Percentiles rank a stretch among this genome's conserved stretches.
phyloP scores from a whole-genome alignment of 352 stramenopile genomes.

The Globisporangium parvum region DNA sequence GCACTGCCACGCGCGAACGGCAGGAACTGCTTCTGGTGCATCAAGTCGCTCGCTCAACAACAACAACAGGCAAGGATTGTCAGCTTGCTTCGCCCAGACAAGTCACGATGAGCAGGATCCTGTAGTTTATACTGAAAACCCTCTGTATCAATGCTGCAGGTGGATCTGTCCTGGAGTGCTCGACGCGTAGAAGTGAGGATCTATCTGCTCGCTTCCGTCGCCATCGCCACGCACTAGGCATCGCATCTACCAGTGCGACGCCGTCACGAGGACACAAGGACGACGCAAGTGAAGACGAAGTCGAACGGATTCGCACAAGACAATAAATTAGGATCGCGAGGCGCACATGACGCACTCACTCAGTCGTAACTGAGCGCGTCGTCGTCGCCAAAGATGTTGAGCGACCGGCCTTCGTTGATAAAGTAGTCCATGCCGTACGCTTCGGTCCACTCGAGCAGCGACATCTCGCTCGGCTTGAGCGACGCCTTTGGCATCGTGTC shows the following conservation, averaged over 20 bases:
- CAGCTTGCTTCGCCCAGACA: too few species aligned
- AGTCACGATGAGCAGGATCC: too few species aligned
- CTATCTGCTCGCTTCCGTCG: too few species aligned
- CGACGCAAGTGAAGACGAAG: neutral
- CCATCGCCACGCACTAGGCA: too few species aligned
- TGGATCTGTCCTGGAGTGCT: too few species aligned
- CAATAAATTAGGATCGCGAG: neutral
- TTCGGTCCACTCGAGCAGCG: constrained; percentile 75
- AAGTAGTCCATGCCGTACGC: constrained; percentile 76
- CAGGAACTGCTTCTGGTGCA: constrained; percentile 69
- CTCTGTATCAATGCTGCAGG: too few species aligned
- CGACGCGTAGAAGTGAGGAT: too few species aligned
- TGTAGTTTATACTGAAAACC: too few species aligned
- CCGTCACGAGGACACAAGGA: too few species aligned
- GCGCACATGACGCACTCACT: neutral
- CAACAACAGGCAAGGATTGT: too few species aligned
- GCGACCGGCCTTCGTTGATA: constrained; percentile 48
- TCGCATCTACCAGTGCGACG: too few species aligned
- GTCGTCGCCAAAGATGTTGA: constrained; percentile 61
- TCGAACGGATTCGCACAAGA: neutral
- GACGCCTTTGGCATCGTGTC: constrained; percentile 33
- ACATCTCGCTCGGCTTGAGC: constrained; percentile 54
- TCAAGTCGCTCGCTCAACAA: too few species aligned
- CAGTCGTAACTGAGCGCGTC: constrained; percentile 43
- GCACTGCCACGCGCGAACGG: constrained; percentile 41